Percentiles rank a stretch among this genome's conserved stretches.
Evolutionary conservation across 2,329 filamentous ascomycete genomes (phyloP).

Genomic region (Clathrospora elynae): DNA sequence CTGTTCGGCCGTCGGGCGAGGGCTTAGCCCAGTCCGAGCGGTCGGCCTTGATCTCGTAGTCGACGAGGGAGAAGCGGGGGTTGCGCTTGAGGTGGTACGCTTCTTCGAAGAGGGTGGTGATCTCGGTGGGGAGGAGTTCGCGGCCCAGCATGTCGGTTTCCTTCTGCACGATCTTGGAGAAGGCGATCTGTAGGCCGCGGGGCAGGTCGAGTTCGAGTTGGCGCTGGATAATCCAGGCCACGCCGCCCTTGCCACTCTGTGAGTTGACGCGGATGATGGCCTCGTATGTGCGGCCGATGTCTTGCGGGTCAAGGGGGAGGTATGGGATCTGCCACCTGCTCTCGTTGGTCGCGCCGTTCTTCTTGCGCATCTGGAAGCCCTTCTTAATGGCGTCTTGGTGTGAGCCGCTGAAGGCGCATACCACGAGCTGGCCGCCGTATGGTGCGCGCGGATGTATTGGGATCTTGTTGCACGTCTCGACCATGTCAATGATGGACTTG

Average conservation of each 20-base stretch:
- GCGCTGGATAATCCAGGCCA: conserved; percentile 90
- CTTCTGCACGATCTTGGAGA: conserved; percentile 83
- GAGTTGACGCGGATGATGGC: conserved; percentile 98
- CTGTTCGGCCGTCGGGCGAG: conserved; percentile 69
- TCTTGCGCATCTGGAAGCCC: conserved; percentile 72
- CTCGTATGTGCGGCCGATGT: conserved; percentile 97
- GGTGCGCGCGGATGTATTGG: conserved; percentile 87
- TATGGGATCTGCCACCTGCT: conserved; percentile 86
- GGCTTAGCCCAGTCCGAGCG: conserved; percentile 76
- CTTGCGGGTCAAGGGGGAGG: conserved; percentile 86
- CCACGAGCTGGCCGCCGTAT: conserved; percentile 89
- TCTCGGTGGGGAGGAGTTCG: conserved; percentile 83
- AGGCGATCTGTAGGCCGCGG: conserved; percentile 88
- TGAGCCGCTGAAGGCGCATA: conserved; percentile 87
- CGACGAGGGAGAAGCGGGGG: conserved; percentile 82
- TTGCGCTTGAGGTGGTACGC: conserved; percentile 85
- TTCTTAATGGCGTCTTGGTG: conserved; percentile 98
- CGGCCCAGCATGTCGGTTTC: conserved; percentile 79
- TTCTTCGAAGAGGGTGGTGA: conserved; percentile 83
- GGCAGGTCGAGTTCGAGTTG: conserved; percentile 90
- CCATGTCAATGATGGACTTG: conserved; percentile 80
- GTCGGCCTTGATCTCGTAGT: conserved; percentile 89
- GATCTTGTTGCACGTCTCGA: conserved; percentile 94
- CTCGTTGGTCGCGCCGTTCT: conserved; percentile 63
- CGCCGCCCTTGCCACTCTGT: conserved; percentile 91